Base-by-base conservation (phyloP, 495 filamentous ascomycete genomes). In the Diplogelasinospora grovesii region DNA sequence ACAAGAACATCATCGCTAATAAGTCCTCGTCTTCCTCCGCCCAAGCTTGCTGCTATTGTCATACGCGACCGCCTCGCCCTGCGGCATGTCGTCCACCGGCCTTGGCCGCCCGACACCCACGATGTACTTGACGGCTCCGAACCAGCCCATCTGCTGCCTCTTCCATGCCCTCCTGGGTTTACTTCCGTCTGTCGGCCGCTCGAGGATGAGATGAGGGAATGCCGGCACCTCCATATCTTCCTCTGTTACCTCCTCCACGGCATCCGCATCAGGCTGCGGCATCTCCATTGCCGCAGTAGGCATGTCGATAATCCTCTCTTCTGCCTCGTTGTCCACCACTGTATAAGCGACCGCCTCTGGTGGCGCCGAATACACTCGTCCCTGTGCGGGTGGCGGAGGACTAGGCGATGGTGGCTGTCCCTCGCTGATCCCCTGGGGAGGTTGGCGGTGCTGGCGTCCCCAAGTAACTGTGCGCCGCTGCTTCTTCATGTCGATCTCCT, bases 121-220 rank as follows among this genome's bases (percentile, higher is more conserved):
- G 5, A 58, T 46, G 10, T 46, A 11, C 46, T 33, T 48, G 3
- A 47, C 34, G 2, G 61, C 65, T 8, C 65, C 63, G n/a, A 27
- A 16, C 65, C 65, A 68, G 4, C 65, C 65, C 15, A 68, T 46
- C 53, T 59, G 53, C 38, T 64, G 50, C 31, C 57, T 53, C 36
- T 46, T 47, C 65, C 65, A 69, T 22, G 55, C 64, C 46, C 49
- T 61, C 46, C 49, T 61, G 8, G 40, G 55, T 38, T 47, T 49
- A 4, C 28, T 27, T 9, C 63, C 51, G 22, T 45, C 38, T 15
- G 50, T 45, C 9, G 49, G 39, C 34, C 50, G 54, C 56, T 68
- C 59, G 7, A 66, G 46, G 18, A 68, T 65, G 36, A 62, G 48
- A 23, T 36, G 19, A 15, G 64, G 57, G 8, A 48, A 28, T 11